Conservation (phyloP, 805 yeast species). For the Ogataea populi-albae region DNA sequence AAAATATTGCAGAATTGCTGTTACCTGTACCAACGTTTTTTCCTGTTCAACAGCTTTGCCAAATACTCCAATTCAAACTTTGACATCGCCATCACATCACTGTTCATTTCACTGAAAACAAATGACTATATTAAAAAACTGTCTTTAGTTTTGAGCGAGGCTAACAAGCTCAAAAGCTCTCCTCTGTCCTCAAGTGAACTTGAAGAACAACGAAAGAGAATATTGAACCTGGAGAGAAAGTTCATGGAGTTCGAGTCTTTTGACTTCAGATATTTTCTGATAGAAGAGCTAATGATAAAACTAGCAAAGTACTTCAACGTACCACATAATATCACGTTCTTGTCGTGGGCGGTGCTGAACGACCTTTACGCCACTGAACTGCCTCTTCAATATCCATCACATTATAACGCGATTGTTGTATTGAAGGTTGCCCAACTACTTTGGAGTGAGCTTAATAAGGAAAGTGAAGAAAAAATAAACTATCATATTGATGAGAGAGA, state of each 20-base stretch:
- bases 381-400: conserved; percentile 68
- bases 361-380: conserved; percentile 72
- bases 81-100: conserved; percentile 65
- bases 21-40: conserved; percentile 69
- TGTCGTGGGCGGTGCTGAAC: conserved; percentile 73
- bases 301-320: conserved; percentile 49
- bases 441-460: conserved; percentile 22
- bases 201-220: conserved; percentile 55
- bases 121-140: conserved; percentile 83
- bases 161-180: conserved; percentile 37
- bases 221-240: conserved; percentile 64
- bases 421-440: conserved; percentile 50
- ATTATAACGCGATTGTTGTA: conserved; percentile 68
- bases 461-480: conserved; percentile 7
- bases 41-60: conserved; percentile 61
- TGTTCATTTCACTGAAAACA: conserved; percentile 70
- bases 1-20: conserved; percentile 67
- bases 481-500: conserved; percentile 12
- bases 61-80: conserved; percentile 42
- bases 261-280: conserved; percentile 68
- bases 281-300: conserved; percentile 66
- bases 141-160: conserved; percentile 55
- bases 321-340: conserved; percentile 45
- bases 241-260: conserved; percentile 75
- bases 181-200: conserved; percentile 25